A percentile compares a stretch with the other conserved stretches of the same genome.
These are phyloP conservation scores for Oidiodendron maius DNA, from an alignment of 495 filamentous ascomycete genomes.

Conservation along the genomic window DNA sequence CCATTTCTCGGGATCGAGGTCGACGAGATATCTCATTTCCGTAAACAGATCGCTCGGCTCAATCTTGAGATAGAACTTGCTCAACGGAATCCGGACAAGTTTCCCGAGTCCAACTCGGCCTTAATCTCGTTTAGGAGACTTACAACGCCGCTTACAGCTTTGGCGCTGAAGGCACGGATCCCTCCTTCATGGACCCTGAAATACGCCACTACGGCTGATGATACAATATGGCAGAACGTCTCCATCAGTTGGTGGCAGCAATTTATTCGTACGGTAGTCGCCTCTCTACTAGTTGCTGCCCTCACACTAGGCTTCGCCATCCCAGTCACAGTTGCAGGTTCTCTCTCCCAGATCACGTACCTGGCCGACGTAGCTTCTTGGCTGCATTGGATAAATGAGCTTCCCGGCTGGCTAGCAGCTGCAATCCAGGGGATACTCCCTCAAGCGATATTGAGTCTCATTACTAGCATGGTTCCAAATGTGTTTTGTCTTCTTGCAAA, in stretches of 20 bases:
- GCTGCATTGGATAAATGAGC: constrained; percentile 53
- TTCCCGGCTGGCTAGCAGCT: constrained; percentile 50
- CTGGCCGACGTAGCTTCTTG: constrained; percentile 46
- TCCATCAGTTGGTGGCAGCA: constrained; percentile 59
- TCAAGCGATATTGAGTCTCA: constrained; percentile 51
- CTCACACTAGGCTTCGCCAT: constrained; percentile 64
- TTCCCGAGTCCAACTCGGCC: constrained; percentile 74
- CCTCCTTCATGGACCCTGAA: constrained; percentile 14
- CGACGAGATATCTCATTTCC: constrained; percentile 67
- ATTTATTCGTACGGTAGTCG: constrained; percentile 54
- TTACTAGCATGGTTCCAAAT: constrained; percentile 61
- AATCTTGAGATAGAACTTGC: constrained; percentile 73
- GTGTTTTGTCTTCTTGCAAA: constrained; percentile 47
- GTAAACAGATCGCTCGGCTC: constrained; percentile 61
- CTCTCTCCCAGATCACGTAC: constrained; percentile 58
- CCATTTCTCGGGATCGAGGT: constrained; percentile 67
- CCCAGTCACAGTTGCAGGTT: constrained; percentile 63
- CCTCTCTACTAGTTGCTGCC: constrained; percentile 50
- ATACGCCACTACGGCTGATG: constrained; percentile 41
- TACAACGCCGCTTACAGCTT: constrained; percentile 65
- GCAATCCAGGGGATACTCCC: constrained; percentile 67
- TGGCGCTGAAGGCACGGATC: constrained; percentile 20
- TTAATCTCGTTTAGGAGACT: constrained; percentile 82
- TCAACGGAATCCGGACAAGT: constrained; percentile 61
- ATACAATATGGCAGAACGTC: constrained; percentile 61